Base-by-base conservation (phyloP, 805 yeast genomes). In the Candida hispaniensis region DNA sequence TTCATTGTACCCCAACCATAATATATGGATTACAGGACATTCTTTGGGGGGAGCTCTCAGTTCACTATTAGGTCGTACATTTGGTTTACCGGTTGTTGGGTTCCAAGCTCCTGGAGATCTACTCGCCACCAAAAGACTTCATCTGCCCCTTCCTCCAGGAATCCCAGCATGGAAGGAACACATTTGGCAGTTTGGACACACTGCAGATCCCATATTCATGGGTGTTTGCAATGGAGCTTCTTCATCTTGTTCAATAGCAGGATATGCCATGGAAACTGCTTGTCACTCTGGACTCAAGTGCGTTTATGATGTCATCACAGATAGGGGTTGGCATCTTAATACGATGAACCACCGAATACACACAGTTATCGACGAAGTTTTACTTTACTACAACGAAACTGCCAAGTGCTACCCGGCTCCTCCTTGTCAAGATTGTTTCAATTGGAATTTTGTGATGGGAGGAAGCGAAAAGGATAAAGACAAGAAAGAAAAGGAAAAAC, bases 201-300 rank as follows among this genome's bases (percentile, higher is more conserved):
- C 91, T 2, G 97, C 95, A 0, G 98, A 91, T 54, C 98, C 98
- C 1, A 81, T 91, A 2, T 91, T 67, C 50, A 79, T 86, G 88
- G 98, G 98, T 0, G 86, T 83, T 6, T 91, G 98, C 54, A 85
- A 80, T 50, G 98, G 98, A 7, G 93, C 91, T 1, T 73, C 88
- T 4, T 77, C 93, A 0, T 58, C 86, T 2, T 91, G 98, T 56
- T 75, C 88, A 41, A 66, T 82, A 6, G 95, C 81, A 1, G 98
- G 98, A 0, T 91, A 83, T 55, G 98, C 97, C 7, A 77, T 91
- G 94, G 98, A 91, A 50, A 77, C 95, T 0, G 77, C 76, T 28
- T 91, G 98, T 53, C 98, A 91, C 54, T 70, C 94, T 0, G 98
- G 97, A 0, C 69, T 68, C 52, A 72, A 73, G 36, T 91, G 97